Evolutionary conservation across 352 stramenopile species (phyloP).

Genomic region (Phytophthora pseudosyringae): DNA sequence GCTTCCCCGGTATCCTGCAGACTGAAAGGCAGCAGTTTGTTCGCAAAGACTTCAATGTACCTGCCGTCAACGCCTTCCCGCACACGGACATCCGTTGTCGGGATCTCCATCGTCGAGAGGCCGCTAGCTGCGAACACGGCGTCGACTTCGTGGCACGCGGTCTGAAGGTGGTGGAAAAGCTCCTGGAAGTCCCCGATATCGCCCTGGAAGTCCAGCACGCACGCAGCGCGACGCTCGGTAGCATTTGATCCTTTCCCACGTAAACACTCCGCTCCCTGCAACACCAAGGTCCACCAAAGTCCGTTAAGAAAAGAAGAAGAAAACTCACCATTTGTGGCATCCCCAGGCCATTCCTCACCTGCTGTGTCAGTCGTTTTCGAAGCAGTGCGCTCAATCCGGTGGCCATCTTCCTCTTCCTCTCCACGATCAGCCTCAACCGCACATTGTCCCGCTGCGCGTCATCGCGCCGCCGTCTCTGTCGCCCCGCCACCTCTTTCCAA

Average conservation of each 20-base stretch:
- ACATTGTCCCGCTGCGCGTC: conserved; percentile 38
- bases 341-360: conserved; percentile 15
- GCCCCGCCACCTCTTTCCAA: conserved; percentile 32
- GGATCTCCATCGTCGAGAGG: conserved; percentile 20
- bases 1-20: conserved; percentile 27
- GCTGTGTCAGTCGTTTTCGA: conserved; percentile 29
- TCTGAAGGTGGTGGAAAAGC: conserved; percentile 42
- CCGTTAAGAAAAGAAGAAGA: not conserved
- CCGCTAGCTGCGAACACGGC: conserved; percentile 37
- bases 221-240: conserved; percentile 3
- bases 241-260: conserved; percentile 4
- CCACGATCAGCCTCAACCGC: conserved; percentile 32
- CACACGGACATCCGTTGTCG: conserved; percentile 32
- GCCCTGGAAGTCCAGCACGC: conserved; percentile 32
- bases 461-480: conserved; percentile 22
- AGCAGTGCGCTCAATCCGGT: conserved; percentile 30
- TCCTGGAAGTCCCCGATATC: conserved; percentile 45
- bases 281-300: not conserved
- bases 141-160: conserved; percentile 40
- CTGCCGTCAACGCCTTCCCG: conserved; percentile 27
- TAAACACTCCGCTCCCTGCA: conserved; percentile 14
- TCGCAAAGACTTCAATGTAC: conserved; percentile 37
- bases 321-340: not conserved
- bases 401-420: conserved; percentile 35
- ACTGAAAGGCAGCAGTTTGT: conserved; percentile 38